Percentiles rank a stretch among this genome's conserved stretches.
phyloP scores from a whole-genome alignment of 805 yeast species.

The Cyberlindnera bimundalis region DNA sequence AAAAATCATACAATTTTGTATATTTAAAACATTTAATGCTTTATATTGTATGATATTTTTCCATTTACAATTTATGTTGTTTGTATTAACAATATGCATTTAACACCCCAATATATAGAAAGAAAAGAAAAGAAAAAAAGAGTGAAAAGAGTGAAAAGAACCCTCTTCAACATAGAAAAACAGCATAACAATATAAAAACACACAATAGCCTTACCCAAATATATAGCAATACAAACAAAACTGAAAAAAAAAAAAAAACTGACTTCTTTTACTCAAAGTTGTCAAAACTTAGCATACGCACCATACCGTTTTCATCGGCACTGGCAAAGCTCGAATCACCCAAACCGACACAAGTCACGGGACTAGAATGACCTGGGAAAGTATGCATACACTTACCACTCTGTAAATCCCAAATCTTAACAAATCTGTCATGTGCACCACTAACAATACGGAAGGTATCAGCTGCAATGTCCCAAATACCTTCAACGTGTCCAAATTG shows the following conservation, averaged over 20 bases:
- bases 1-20: no score
- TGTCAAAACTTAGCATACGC: conserved; percentile 78
- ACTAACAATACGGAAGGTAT: conserved; percentile 87
- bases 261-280: conserved; percentile 12
- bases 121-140: no score
- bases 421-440: conserved; percentile 92
- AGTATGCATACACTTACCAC: conserved; percentile 92
- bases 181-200: no score
- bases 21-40: no score
- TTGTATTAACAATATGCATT: no score
- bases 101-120: no score
- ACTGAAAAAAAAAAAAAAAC: not conserved
- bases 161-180: no score
- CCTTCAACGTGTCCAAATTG: conserved; percentile 98
- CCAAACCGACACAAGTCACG: conserved; percentile 74
- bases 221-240: not conserved
- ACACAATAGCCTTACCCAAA: no score
- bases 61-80: no score
- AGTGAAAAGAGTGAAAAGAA: no score
- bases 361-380: conserved; percentile 67
- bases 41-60: no score
- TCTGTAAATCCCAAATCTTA: conserved; percentile 94
- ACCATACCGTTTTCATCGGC: conserved; percentile 89
- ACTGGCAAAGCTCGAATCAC: conserved; percentile 85
- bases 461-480: conserved; percentile 96